phyloP scores from a whole-genome alignment of 495 filamentous ascomycete genomes.

The Glutinoglossum americanum region DNA sequence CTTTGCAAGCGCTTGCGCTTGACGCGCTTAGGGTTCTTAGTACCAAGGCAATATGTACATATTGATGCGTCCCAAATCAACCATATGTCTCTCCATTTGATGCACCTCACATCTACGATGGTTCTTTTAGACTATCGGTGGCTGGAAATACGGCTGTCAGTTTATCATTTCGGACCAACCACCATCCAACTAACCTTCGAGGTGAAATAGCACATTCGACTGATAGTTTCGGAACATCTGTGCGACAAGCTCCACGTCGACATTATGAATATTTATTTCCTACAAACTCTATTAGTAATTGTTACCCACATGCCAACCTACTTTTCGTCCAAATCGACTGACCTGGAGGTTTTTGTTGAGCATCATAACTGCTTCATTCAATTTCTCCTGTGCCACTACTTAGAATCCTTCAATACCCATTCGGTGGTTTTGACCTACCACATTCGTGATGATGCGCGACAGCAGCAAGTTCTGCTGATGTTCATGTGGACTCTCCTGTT shows the following conservation, averaged over 20 bases:
- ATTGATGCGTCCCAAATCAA: no score
- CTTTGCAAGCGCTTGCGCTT: not conserved
- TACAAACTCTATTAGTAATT: slow-evolving; percentile 14
- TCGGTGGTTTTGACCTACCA: slow-evolving; percentile 33
- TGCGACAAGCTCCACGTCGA: slow-evolving; percentile 92
- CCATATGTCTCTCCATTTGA: not conserved
- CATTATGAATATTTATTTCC: slow-evolving; percentile 96
- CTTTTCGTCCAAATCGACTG: not conserved
- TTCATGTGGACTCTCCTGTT: slow-evolving; percentile 86
- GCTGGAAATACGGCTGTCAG: slow-evolving; percentile 23
- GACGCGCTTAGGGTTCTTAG: not conserved
- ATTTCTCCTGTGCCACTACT: slow-evolving; percentile 50
- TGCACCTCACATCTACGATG: slow-evolving; percentile 24
- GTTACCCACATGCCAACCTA: not conserved
- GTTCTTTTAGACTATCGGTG: slow-evolving; percentile 69
- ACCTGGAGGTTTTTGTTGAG: slow-evolving; percentile 86
- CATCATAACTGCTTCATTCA: slow-evolving; percentile 81
- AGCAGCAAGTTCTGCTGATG: slow-evolving; percentile 88
- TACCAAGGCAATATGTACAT: no score
- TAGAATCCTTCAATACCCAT: not conserved
- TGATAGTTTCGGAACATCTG: slow-evolving; percentile 99
- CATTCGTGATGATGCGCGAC: slow-evolving; percentile 90
- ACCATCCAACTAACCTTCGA: slow-evolving; percentile 46
- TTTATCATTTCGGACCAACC: not conserved
- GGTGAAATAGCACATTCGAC: slow-evolving; percentile 88